Percentiles rank a stretch among this genome's conserved stretches.
phyloP scores from a whole-genome alignment of 345 rosid genomes.

The Syzygium aromaticum region DNA sequence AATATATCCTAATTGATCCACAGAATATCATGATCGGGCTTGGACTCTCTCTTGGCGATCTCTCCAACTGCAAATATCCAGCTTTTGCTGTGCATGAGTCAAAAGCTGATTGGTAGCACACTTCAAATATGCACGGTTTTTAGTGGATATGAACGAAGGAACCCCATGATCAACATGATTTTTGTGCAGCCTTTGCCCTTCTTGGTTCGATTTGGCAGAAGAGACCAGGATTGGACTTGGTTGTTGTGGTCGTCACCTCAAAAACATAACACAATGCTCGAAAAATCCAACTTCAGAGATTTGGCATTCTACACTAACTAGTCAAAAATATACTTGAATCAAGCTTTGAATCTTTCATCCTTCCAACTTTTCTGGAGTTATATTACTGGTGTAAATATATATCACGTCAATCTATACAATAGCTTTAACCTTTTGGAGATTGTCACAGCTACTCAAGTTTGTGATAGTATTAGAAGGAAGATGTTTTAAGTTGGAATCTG shows the following conservation, averaged over 20 bases:
- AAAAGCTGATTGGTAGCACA: neutral
- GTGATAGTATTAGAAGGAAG: neutral
- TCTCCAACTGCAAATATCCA: neutral
- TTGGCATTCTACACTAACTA: neutral
- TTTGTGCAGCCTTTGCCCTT: neutral
- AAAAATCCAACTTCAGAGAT: neutral
- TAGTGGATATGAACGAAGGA: neutral
- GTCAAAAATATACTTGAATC: neutral
- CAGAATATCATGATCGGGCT: neutral
- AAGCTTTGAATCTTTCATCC: neutral
- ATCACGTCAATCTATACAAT: neutral
- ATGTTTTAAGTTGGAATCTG: neutral
- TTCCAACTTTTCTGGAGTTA: neutral
- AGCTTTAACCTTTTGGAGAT: neutral
- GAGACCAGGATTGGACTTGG: neutral
- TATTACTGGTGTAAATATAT: neutral
- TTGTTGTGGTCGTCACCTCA: neutral
- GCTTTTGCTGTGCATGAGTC: neutral
- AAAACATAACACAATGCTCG: neutral
- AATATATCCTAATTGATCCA: neutral
- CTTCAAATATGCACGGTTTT: neutral
- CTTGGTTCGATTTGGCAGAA: neutral
- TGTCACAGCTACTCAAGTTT: neutral
- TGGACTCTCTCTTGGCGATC: neutral
- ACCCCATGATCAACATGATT: neutral